Percentiles rank a stretch among this genome's conserved stretches.
Evolutionary conservation across 2,329 filamentous ascomycete species (phyloP).

Genomic region (Cladophialophora yegresii): DNA sequence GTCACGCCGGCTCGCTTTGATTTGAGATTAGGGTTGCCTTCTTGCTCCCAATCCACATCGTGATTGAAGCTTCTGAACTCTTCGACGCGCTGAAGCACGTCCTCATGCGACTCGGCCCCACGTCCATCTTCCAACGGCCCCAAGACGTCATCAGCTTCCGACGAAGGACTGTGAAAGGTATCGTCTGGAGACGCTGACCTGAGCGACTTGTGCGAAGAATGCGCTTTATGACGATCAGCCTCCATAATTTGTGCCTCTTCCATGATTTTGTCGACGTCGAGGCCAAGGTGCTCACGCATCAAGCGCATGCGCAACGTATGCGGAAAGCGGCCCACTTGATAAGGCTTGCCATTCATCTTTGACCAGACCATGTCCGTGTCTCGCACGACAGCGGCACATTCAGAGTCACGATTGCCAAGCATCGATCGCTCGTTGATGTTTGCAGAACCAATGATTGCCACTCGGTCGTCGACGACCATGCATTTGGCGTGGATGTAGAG

Average conservation of each 20-base stretch:
- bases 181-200: slow-evolving; percentile 35
- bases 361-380: slow-evolving; percentile 93
- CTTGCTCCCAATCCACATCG: slow-evolving; percentile 66
- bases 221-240: slow-evolving; percentile 56
- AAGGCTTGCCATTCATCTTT: slow-evolving; percentile 85
- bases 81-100: slow-evolving; percentile 59
- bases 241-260: slow-evolving; percentile 74
- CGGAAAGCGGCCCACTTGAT: slow-evolving; percentile 86
- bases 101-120: slow-evolving; percentile 48
- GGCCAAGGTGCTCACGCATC: slow-evolving; percentile 95
- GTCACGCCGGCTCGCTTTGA: slow-evolving; percentile 55
- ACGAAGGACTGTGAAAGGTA: slow-evolving; percentile 25
- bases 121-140: slow-evolving; percentile 24
- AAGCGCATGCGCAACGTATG: slow-evolving; percentile 89
- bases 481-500: slow-evolving; percentile 97
- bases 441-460: slow-evolving; percentile 91
- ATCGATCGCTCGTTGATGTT: slow-evolving; percentile 99
- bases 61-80: slow-evolving; percentile 71
- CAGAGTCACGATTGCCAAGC: slow-evolving; percentile 87
- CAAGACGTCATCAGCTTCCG: slow-evolving; percentile 23
- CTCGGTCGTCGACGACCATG: slow-evolving; percentile 91
- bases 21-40: slow-evolving; percentile 59
- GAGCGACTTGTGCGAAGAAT: slow-evolving; percentile 52
- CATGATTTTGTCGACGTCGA: slow-evolving; percentile 88
- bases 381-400: slow-evolving; percentile 83